These are phyloP conservation scores for Podaxis pistillaris DNA, from an alignment of 768 basidiomycete species.

Conservation along the genomic window DNA sequence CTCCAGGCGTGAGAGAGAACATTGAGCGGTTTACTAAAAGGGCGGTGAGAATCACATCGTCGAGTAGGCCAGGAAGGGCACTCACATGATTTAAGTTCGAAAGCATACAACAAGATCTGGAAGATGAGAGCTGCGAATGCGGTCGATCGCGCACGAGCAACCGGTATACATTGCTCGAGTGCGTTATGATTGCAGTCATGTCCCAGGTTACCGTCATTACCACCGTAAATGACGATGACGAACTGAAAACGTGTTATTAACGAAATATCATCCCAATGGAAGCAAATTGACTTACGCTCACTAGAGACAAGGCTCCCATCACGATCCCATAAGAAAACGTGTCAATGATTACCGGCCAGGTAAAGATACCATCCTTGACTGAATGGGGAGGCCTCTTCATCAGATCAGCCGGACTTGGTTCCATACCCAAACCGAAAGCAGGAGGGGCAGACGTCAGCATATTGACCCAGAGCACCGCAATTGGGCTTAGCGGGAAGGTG, in stretches of 20 bases:
- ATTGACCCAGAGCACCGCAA: slow-evolving; percentile 53
- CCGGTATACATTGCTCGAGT: slow-evolving; percentile 25
- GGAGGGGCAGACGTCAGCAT: slow-evolving; percentile 50
- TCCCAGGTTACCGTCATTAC: slow-evolving; percentile 29
- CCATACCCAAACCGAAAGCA: slow-evolving; percentile 53
- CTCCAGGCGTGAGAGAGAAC: slow-evolving; percentile 34
- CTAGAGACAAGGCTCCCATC: slow-evolving; percentile 33
- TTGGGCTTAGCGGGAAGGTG: slow-evolving; percentile 57
- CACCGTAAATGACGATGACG: slow-evolving; percentile 36
- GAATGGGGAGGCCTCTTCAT: slow-evolving; percentile 47
- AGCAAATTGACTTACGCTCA: slow-evolving; percentile 26
- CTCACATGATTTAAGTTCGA: slow-evolving; percentile 38
- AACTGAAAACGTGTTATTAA: slow-evolving; percentile 22
- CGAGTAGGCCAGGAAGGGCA: not conserved
- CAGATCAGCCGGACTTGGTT: slow-evolving; percentile 47
- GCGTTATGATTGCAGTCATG: slow-evolving; percentile 29
- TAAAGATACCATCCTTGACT: slow-evolving; percentile 35
- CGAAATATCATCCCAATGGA: not conserved
- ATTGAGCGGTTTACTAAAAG: slow-evolving; percentile 36
- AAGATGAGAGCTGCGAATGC: slow-evolving; percentile 38
- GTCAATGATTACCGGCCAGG: slow-evolving; percentile 37
- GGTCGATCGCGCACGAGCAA: slow-evolving; percentile 35
- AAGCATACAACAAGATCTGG: slow-evolving; percentile 33
- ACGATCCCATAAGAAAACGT: slow-evolving; percentile 35
- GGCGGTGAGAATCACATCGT: not conserved